These are phyloP conservation scores for Tricholomella constricta DNA, from an alignment of 768 basidiomycete genomes.

Conservation along the genomic window DNA sequence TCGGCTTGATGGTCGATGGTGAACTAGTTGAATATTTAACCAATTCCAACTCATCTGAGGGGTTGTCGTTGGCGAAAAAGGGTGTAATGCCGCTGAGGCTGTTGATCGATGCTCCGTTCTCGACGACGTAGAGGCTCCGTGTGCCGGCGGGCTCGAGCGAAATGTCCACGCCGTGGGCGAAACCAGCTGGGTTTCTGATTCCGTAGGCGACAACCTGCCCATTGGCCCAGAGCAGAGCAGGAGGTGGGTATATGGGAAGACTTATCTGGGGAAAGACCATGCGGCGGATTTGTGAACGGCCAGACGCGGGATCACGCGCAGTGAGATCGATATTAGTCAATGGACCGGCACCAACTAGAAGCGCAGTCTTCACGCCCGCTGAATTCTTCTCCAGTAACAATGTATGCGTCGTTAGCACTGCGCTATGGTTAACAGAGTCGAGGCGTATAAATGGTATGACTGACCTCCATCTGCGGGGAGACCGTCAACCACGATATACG, in stretches of 20 bases:
- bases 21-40: slow-evolving; percentile 20
- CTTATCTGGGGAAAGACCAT: slow-evolving; percentile 22
- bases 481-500: slow-evolving; percentile 30
- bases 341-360: slow-evolving; percentile 42
- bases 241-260: slow-evolving; percentile 11
- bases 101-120: slow-evolving; percentile 49
- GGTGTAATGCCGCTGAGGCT: slow-evolving; percentile 38
- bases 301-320: slow-evolving; percentile 42
- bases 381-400: slow-evolving; percentile 33
- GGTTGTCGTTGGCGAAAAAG: slow-evolving; percentile 47
- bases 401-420: slow-evolving; percentile 46
- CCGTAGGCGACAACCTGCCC: slow-evolving; percentile 43
- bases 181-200: slow-evolving; percentile 46
- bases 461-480: slow-evolving; percentile 43
- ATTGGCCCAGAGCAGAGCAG: slow-evolving; percentile 26
- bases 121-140: slow-evolving; percentile 36
- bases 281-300: slow-evolving; percentile 43
- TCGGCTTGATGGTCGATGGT: not conserved
- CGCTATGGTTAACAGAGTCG: not conserved
- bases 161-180: slow-evolving; percentile 33
- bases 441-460: slow-evolving; percentile 4
- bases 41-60: slow-evolving; percentile 41
- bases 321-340: slow-evolving; percentile 43
- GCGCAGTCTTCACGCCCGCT: slow-evolving; percentile 7
- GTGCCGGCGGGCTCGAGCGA: not conserved